These are phyloP conservation scores for Ogataea polymorpha DNA, from an alignment of 805 yeast species.

Conservation along the genomic window DNA sequence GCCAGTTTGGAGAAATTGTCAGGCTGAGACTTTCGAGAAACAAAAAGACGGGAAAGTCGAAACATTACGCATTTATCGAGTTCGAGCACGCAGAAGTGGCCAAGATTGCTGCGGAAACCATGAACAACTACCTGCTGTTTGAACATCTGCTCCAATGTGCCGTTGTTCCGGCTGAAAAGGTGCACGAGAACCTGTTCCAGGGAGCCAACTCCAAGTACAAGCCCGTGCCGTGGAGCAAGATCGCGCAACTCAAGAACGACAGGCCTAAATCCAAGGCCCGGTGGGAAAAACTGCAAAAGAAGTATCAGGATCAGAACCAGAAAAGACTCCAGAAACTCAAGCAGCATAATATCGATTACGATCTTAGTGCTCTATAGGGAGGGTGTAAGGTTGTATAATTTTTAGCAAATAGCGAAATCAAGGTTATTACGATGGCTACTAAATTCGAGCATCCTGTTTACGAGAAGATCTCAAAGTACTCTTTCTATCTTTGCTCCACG, in stretches of 20 bases:
- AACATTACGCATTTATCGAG: conserved; percentile 90
- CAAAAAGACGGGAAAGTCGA: conserved; percentile 84
- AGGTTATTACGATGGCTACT: conserved; percentile 4
- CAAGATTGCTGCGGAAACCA: conserved; percentile 85
- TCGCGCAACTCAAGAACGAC: conserved; percentile 52
- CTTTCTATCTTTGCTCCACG: conserved; percentile 71
- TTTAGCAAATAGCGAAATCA: background rate
- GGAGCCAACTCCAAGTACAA: conserved; percentile 55
- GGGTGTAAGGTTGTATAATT: conserved; percentile 8
- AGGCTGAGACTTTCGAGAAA: conserved; percentile 82
- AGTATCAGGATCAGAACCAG: conserved; percentile 40
- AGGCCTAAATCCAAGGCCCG: conserved; percentile 52
- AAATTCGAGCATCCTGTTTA: conserved; percentile 34
- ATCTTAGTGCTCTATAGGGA: conserved; percentile 23
- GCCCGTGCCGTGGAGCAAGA: conserved; percentile 56
- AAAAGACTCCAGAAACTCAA: conserved; percentile 49
- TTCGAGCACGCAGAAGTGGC: conserved; percentile 76
- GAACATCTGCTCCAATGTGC: conserved; percentile 76
- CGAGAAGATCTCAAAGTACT: conserved; percentile 20
- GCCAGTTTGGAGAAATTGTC: conserved; percentile 84
- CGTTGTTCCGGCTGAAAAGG: conserved; percentile 52
- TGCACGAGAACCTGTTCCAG: conserved; percentile 55
- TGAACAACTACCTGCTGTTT: conserved; percentile 89
- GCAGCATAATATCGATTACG: conserved; percentile 57
- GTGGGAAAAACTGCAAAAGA: conserved; percentile 52